Percentiles rank a stretch among this genome's conserved stretches.
These are phyloP conservation scores for Lasiodiplodia sp. DNA, from an alignment of 2,329 filamentous ascomycete genomes.

Conservation along the genomic window DNA sequence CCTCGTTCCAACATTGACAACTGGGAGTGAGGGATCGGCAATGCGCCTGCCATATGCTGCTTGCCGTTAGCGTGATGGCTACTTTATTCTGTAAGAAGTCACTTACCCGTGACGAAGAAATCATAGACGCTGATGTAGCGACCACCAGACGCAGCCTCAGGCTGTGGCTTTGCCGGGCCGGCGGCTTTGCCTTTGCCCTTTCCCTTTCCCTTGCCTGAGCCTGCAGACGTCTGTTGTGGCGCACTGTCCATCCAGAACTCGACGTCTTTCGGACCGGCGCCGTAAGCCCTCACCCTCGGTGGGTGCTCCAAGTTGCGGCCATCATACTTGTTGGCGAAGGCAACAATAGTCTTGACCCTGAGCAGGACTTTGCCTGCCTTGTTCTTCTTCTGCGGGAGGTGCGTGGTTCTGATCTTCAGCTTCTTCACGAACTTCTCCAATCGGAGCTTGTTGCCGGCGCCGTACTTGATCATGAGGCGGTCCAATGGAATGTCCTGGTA, in stretches of 20 bases:
- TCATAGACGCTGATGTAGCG: constrained; percentile 27
- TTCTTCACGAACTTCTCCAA: constrained; percentile 49
- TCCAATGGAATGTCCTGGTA: constrained; percentile 58
- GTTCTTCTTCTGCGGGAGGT: constrained; percentile 44
- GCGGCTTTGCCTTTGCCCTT: constrained; percentile 7
- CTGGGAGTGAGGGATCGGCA: constrained; percentile 33
- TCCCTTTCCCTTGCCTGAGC: neutral
- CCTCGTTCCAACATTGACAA: constrained; percentile 39
- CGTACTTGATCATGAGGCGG: constrained; percentile 39
- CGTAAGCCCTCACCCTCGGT: constrained; percentile 32
- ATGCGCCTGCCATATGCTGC: constrained; percentile 37
- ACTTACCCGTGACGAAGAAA: constrained; percentile 22
- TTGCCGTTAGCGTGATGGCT: neutral
- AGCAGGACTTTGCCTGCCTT: constrained; percentile 44
- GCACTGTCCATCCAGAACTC: constrained; percentile 26
- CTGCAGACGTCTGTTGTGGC: constrained; percentile 3
- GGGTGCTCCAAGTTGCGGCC: constrained; percentile 38
- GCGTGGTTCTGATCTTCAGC: constrained; percentile 49
- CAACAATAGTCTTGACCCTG: constrained; percentile 49
- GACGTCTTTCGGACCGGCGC: constrained; percentile 18
- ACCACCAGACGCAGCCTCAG: neutral
- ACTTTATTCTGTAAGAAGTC: no score
- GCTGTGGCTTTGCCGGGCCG: constrained; percentile 2
- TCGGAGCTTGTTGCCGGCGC: constrained; percentile 2
- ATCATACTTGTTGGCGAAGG: constrained; percentile 47